A percentile compares a stretch with the other conserved stretches of the same genome.
phyloP scores from a whole-genome alignment of 2,329 filamentous ascomycete genomes.

The Hypoxylon sp. region DNA sequence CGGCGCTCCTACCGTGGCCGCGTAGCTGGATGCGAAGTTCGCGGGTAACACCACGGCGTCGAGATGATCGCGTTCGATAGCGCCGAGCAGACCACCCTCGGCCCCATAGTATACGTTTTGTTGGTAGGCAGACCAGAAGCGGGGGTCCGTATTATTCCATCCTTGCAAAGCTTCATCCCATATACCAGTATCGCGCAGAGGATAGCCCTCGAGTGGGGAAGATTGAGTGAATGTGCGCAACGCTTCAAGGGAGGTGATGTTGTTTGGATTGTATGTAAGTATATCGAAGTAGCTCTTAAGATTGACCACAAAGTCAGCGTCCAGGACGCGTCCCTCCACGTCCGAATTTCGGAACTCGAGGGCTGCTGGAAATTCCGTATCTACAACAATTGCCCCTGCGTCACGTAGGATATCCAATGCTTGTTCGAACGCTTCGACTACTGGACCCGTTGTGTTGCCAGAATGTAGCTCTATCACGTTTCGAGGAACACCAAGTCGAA shows the following conservation, averaged over 20 bases:
- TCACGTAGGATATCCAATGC: constrained; percentile 66
- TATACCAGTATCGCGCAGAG: constrained; percentile 68
- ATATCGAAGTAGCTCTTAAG: constrained; percentile 70
- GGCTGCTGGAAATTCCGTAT: constrained; percentile 67
- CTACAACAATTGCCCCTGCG: constrained; percentile 73
- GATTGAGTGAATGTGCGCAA: constrained; percentile 69
- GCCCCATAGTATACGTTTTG: constrained; percentile 68
- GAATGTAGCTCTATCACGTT: constrained; percentile 63
- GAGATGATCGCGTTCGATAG: constrained; percentile 68
- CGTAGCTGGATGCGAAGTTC: constrained; percentile 61
- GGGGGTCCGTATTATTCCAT: constrained; percentile 71
- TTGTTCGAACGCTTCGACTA: constrained; percentile 67
- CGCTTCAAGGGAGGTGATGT: constrained; percentile 66
- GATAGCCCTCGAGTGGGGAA: constrained; percentile 70
- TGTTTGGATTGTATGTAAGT: constrained; percentile 70
- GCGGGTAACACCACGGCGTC: constrained; percentile 75
- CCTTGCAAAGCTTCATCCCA: constrained; percentile 69
- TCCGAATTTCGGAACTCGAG: constrained; percentile 26
- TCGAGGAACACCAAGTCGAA: constrained; percentile 74
- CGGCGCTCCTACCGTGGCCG: constrained; percentile 71
- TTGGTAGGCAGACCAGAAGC: constrained; percentile 63
- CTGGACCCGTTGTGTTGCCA: constrained; percentile 19
- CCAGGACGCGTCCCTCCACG: constrained; percentile 59
- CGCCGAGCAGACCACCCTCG: constrained; percentile 72
- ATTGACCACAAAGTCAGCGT: constrained; percentile 72